Conservation (phyloP, 129 eudicot genomes). For the Rutidosis leptorrhynchoides region DNA sequence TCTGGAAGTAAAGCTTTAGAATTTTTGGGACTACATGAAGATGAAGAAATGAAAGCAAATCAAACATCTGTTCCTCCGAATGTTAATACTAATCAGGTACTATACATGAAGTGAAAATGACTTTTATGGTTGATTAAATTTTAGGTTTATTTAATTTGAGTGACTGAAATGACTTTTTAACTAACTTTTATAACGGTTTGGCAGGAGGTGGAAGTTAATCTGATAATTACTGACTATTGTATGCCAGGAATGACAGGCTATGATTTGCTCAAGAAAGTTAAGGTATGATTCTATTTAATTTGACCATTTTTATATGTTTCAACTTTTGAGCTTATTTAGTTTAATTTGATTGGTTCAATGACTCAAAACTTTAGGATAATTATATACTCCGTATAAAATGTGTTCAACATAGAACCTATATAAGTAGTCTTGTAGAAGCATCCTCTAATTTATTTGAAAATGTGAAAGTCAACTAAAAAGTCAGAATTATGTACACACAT, state of each 20-base stretch:
- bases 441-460: neutral
- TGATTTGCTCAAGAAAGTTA: conserved; percentile 88
- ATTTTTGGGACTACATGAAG: conserved; percentile 71
- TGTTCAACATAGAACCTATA: no score
- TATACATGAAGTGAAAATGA: neutral
- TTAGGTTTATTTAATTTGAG: neutral
- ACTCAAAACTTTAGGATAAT: neutral
- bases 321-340: neutral
- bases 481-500: neutral
- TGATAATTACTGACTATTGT: conserved; percentile 90
- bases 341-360: neutral
- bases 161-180: conserved; percentile 5
- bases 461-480: conserved; percentile 2
- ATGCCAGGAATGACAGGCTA: conserved; percentile 99
- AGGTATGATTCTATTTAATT: conserved; percentile 39
- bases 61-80: conserved; percentile 50
- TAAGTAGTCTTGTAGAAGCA: conserved; percentile 13
- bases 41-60: conserved; percentile 33
- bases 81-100: conserved; percentile 47
- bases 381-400: neutral
- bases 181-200: conserved; percentile 19
- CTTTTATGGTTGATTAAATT: neutral
- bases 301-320: neutral
- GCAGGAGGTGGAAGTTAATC: conserved; percentile 83
- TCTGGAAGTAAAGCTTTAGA: conserved; percentile 87